Evolutionary conservation across 495 filamentous ascomycete genomes (phyloP), one percentile per base, ranked within the genome.

Genomic region (Penicillium parvum): DNA sequence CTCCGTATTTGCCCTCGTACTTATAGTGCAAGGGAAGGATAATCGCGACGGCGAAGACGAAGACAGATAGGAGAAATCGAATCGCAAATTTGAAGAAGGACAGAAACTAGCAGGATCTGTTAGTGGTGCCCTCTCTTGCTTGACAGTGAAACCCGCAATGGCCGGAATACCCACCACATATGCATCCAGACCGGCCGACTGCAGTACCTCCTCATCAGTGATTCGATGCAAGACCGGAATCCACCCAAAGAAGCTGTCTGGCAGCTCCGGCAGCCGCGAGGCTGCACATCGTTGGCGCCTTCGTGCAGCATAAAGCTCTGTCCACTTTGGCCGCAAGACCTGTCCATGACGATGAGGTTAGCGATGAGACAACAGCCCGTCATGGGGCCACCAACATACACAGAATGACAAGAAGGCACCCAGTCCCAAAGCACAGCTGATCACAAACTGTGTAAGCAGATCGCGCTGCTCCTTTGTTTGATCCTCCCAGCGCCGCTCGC

Each of bases 81-180:
- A 90, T 86, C 12, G 92, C 83, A 77, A 96, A 89, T 57, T 89
- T 88, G 68, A 96, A 96, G 68, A 97, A 97, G 16, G 82, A 79
- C 9, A 99, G 74, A 52, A 97, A 96, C 86, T 90, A 53, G 12
- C 23, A 2, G 14, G 23, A 12, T 7, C 12, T 10, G 38, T 54
- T 25, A 53, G 50, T 7, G 26, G 11, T 14, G n/a, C 14, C 18
- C 8, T 17, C 11, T 4, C 3, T 15, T 17, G 12, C 14, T 15
- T 10, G 7, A 2, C 17, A 32, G 7, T 12, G 4, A 16, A 17
- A 18, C 4, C 7, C 23, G 8, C 6, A 18, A 10, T 12, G 15
- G 5, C 21, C n/a, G 5, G 10, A 2, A 28, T 32, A 76, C 84
- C 60, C 65, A 90, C 86, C 49, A 96, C 92, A 64, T 84, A 99